These are phyloP conservation scores for Arthrobotrys entomopaga DNA, from an alignment of 2,329 filamentous ascomycete genomes.

Conservation along the genomic window DNA sequence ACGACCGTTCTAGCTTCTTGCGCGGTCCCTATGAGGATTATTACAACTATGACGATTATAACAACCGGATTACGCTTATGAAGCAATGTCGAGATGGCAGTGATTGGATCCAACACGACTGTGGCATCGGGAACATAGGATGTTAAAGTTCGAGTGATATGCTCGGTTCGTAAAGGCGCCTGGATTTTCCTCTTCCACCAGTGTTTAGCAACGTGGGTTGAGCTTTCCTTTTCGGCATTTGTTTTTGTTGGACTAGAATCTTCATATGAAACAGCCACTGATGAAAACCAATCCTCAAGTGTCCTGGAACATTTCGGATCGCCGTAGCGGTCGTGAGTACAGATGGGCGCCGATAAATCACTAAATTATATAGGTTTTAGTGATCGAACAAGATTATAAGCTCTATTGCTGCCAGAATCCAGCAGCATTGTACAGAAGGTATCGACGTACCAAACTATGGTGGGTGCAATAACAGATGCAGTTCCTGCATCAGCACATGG, in stretches of 20 bases:
- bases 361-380: background rate
- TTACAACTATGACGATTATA: constrained; percentile 1
- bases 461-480: background rate
- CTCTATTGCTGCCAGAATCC: no score
- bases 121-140: constrained; percentile 2
- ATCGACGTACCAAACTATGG: background rate
- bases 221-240: background rate
- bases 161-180: background rate
- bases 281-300: background rate
- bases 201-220: background rate
- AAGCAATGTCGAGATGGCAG: background rate
- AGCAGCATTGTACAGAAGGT: no score
- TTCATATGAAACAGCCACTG: background rate
- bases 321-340: background rate
- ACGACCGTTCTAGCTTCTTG: background rate
- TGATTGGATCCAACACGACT: background rate
- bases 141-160: constrained; percentile 8
- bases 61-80: background rate
- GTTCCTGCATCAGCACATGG: background rate
- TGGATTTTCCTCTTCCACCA: background rate
- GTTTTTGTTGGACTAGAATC: background rate
- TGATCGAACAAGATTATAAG: no score
- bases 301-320: background rate
- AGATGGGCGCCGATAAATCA: background rate
- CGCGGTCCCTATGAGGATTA: background rate